Conservation (phyloP, 805 yeast species). For the Lipomyces mesembrius region DNA sequence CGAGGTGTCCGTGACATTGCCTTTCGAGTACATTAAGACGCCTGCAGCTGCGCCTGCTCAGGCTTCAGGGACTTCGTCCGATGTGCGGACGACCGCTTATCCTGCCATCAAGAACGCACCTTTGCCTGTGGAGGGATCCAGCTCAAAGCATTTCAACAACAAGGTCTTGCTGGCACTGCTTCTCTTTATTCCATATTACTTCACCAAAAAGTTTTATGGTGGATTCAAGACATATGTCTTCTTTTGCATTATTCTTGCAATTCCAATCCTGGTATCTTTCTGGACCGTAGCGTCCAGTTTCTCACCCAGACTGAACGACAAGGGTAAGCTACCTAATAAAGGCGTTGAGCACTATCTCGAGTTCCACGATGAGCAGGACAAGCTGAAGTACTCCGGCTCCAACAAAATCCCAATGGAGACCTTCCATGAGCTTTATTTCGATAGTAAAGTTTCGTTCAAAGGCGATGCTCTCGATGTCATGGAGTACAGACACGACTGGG, state of each 20-base stretch:
- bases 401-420: slow-evolving; percentile 89
- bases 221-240: slow-evolving; percentile 71
- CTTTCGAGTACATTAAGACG: slow-evolving; percentile 61
- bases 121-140: slow-evolving; percentile 90
- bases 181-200: slow-evolving; percentile 62
- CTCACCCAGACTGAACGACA: slow-evolving; percentile 81
- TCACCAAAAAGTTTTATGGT: slow-evolving; percentile 66
- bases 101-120: slow-evolving; percentile 87
- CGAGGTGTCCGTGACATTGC: slow-evolving; percentile 16
- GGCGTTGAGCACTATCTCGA: slow-evolving; percentile 81
- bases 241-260: slow-evolving; percentile 56
- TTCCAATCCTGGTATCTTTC: slow-evolving; percentile 79
- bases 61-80: slow-evolving; percentile 52
- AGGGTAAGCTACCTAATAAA: slow-evolving; percentile 71
- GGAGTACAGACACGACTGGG: slow-evolving; percentile 93
- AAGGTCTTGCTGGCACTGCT: slow-evolving; percentile 55
- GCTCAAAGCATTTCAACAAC: slow-evolving; percentile 76
- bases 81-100: slow-evolving; percentile 57
- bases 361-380: slow-evolving; percentile 74
- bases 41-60: slow-evolving; percentile 57
- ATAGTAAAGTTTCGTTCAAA: slow-evolving; percentile 79
- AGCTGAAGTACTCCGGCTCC: slow-evolving; percentile 69
- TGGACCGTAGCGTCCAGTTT: slow-evolving; percentile 80
- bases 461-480: slow-evolving; percentile 83
- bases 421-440: slow-evolving; percentile 86